Evolutionary conservation across 768 basidiomycete species (phyloP).

Genomic region (Phlebiopsis gigantea): DNA sequence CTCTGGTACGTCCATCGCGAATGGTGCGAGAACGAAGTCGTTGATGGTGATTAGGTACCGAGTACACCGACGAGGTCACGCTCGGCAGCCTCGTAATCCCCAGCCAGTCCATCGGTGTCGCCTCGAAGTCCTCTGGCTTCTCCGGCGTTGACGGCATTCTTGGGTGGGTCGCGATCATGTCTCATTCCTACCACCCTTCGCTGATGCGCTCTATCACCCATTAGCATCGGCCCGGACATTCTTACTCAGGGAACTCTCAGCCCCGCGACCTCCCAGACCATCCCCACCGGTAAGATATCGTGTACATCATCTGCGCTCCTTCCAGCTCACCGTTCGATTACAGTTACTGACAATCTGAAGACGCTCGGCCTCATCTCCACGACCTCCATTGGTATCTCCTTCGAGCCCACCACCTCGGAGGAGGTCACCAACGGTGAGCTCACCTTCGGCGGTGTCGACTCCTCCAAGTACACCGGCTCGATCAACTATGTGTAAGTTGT

Average conservation of each 20-base stretch:
- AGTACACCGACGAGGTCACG: slow-evolving; percentile 46
- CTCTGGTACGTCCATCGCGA: slow-evolving; percentile 36
- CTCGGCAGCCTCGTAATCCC: slow-evolving; percentile 47
- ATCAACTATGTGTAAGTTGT: slow-evolving; percentile 21
- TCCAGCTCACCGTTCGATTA: background rate
- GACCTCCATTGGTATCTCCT: slow-evolving; percentile 26
- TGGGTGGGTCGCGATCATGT: slow-evolving; percentile 36
- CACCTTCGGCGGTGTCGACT: slow-evolving; percentile 32
- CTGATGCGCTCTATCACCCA: background rate
- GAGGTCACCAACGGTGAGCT: slow-evolving; percentile 28
- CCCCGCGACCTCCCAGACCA: slow-evolving; percentile 2
- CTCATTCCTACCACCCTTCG: background rate
- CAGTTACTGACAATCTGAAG: slow-evolving; percentile 27
- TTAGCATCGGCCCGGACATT: slow-evolving; percentile 55
- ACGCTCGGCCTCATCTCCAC: slow-evolving; percentile 22
- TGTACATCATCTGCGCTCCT: background rate
- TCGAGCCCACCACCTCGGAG: slow-evolving; percentile 26
- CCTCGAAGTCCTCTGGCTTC: slow-evolving; percentile 36
- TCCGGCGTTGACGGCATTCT: slow-evolving; percentile 57
- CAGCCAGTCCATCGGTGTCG: slow-evolving; percentile 62
- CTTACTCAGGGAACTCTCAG: slow-evolving; percentile 26
- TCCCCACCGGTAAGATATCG: slow-evolving; percentile 10
- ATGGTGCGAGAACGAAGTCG: background rate
- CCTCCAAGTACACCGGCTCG: slow-evolving; percentile 28
- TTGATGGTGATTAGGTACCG: slow-evolving; percentile 9